phyloP scores from a whole-genome alignment of 352 stramenopile species.

The Phytopythium oedochilum region DNA sequence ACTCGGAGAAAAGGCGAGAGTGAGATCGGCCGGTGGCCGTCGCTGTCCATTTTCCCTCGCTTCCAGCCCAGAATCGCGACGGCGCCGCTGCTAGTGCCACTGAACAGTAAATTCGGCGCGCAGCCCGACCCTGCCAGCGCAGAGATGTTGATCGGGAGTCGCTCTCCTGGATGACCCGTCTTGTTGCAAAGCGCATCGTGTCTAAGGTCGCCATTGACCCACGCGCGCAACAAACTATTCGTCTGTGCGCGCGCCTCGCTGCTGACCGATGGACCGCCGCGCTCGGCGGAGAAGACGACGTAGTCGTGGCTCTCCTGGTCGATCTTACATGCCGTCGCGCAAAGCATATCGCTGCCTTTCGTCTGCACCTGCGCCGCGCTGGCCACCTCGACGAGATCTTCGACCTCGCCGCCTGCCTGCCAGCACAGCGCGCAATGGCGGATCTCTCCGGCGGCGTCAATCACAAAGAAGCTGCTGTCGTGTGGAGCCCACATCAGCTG shows the following conservation, averaged over 20 bases:
- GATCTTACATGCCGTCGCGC: conserved; percentile 22
- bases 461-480: conserved; percentile 47
- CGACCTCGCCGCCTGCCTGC: conserved; percentile 30
- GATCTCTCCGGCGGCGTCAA: conserved; percentile 23
- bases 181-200: conserved; percentile 27
- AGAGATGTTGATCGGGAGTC: conserved; percentile 31
- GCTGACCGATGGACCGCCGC: not conserved
- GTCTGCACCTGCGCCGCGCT: conserved; percentile 17
- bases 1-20: conserved; percentile 23
- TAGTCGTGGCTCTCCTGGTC: conserved; percentile 48
- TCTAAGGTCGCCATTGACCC: conserved; percentile 46
- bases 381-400: conserved; percentile 32
- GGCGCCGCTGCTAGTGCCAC: conserved; percentile 32
- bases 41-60: conserved; percentile 12
- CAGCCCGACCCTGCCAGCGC: conserved; percentile 14
- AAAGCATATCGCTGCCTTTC: conserved; percentile 16
- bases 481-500: conserved; percentile 37
- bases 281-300: conserved; percentile 48
- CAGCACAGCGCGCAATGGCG: conserved; percentile 33
- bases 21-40: conserved; percentile 18
- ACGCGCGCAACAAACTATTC: conserved; percentile 31
- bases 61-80: conserved; percentile 52
- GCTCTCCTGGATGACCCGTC: conserved; percentile 10
- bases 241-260: not conserved
- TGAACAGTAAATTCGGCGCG: conserved; percentile 35